Evolutionary conservation across 2,329 filamentous ascomycete species (phyloP).

Genomic region (Talaromyces sp.): DNA sequence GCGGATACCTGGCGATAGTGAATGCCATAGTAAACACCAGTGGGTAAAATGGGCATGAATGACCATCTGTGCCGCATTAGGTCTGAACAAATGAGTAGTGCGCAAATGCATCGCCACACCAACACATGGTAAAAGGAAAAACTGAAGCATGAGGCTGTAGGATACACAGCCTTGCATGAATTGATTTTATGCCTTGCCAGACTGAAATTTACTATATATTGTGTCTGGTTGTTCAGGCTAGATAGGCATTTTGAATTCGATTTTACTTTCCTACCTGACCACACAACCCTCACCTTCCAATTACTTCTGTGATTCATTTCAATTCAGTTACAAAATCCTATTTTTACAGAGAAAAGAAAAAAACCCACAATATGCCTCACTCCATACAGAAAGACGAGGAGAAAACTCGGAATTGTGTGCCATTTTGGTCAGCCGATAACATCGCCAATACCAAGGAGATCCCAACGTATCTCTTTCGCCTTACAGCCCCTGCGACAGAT

Average conservation of each 20-base stretch:
- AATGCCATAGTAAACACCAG: neutral
- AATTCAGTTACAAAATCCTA: neutral
- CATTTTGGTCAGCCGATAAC: neutral
- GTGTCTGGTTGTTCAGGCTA: neutral
- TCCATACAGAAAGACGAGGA: neutral
- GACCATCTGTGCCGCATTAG: neutral
- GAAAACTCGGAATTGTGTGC: neutral
- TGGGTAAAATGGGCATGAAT: neutral
- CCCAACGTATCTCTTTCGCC: constrained; percentile 1
- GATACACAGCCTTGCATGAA: neutral
- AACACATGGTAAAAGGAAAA: neutral
- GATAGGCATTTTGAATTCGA: neutral
- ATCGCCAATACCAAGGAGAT: neutral
- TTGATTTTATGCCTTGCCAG: neutral
- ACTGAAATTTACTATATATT: neutral
- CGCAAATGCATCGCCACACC: neutral
- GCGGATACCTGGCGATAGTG: neutral
- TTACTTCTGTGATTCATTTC: no score
- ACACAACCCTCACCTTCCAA: neutral
- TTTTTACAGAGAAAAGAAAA: neutral
- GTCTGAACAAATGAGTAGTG: neutral
- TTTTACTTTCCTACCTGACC: neutral
- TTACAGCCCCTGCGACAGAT: neutral
- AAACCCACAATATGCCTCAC: neutral
- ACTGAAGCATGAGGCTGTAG: neutral